phyloP scores from a whole-genome alignment of 768 basidiomycete species.

The Hemileccinum impolitum region DNA sequence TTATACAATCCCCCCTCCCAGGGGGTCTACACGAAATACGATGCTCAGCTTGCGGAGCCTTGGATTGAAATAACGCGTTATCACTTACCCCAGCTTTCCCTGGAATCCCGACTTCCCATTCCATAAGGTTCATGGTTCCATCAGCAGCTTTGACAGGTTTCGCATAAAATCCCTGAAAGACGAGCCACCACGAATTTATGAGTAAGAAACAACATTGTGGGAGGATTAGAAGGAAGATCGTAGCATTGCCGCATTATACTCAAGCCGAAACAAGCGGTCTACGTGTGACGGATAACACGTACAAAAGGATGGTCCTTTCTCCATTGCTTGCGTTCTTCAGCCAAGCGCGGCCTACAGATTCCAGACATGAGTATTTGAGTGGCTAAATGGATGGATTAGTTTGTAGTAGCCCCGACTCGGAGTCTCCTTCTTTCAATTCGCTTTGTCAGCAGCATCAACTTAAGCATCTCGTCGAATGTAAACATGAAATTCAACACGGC shows the following conservation, averaged over 20 bases:
- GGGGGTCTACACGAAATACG: conserved; percentile 60
- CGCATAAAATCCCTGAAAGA: conserved; percentile 88
- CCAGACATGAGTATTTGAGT: conserved; percentile 61
- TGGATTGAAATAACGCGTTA: conserved; percentile 1
- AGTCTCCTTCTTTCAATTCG: neutral
- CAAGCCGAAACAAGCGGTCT: conserved; percentile 1
- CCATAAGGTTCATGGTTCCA: conserved; percentile 93
- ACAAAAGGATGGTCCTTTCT: conserved; percentile 98
- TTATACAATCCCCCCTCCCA: conserved; percentile 99
- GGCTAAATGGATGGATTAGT: conserved; percentile 1
- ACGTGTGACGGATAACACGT: conserved; percentile 34
- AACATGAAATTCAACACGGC: no score
- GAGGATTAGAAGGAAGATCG: neutral
- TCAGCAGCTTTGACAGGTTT: conserved; percentile 87
- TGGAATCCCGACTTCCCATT: conserved; percentile 99
- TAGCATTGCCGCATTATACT: neutral
- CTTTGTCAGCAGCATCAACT: conserved; percentile 23
- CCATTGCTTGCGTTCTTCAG: conserved; percentile 99
- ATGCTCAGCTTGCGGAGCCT: conserved; percentile 10
- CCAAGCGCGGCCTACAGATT: conserved; percentile 87
- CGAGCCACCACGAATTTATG: conserved; percentile 5
- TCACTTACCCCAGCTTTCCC: conserved; percentile 79
- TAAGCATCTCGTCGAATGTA: no score
- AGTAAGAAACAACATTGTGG: neutral
- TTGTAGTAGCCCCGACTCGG: neutral